phyloP scores from a whole-genome alignment of 1,139 yeast genomes.

The Pichia cactophila region DNA sequence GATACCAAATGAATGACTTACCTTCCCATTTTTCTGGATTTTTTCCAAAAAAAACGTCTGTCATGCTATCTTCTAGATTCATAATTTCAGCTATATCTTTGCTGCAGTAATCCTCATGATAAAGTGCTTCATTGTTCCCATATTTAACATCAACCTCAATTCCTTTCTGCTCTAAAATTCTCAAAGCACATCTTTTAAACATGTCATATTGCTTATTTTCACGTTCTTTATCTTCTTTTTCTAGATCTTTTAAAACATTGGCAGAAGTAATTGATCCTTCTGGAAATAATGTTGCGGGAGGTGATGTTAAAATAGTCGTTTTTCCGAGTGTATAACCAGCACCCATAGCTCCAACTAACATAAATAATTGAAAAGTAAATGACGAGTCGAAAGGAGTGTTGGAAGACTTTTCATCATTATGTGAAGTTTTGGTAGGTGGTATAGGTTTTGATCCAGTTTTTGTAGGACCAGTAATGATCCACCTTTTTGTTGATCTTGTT shows the following conservation, averaged over 20 bases:
- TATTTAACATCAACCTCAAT: constrained; percentile 18
- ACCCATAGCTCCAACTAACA: constrained; percentile 27
- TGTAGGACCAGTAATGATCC: constrained; percentile 8
- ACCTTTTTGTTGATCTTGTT: neutral
- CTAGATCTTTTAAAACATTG: constrained; percentile 22
- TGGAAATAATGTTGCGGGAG: constrained; percentile 26
- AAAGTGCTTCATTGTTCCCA: constrained; percentile 17
- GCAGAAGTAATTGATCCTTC: constrained; percentile 19
- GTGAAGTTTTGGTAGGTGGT: constrained; percentile 7
- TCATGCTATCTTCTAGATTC: constrained; percentile 34
- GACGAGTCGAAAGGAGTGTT: constrained; percentile 23
- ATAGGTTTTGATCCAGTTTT: constrained; percentile 8
- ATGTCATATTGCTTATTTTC: constrained; percentile 17
- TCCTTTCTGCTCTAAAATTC: constrained; percentile 22
- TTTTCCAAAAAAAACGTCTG: constrained; percentile 34
- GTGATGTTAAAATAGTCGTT: constrained; percentile 18
- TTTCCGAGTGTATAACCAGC: constrained; percentile 27
- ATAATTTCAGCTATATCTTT: constrained; percentile 30
- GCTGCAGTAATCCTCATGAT: constrained; percentile 17
- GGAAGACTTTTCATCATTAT: constrained; percentile 12
- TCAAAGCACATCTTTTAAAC: constrained; percentile 22
- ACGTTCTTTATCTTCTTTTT: constrained; percentile 13
- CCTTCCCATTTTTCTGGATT: constrained; percentile 28
- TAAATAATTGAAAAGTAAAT: constrained; percentile 24
- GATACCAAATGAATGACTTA: constrained; percentile 17